Evolutionary conservation across 768 basidiomycete genomes (phyloP).

Genomic region (Lentinula raphanica): DNA sequence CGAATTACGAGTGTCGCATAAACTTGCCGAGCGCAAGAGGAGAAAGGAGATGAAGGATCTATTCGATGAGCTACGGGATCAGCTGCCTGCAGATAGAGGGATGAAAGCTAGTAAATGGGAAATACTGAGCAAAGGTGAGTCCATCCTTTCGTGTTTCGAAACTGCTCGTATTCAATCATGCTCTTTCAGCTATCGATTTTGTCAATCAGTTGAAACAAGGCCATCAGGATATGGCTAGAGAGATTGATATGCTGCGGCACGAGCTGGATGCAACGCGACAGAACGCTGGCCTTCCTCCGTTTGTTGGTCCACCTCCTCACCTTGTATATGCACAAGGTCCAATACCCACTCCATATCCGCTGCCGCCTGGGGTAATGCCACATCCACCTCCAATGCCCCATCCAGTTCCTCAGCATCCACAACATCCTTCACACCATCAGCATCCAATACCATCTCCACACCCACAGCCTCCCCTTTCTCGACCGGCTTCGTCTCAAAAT

Average conservation of each 20-base stretch:
- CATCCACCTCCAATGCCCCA: slow-evolving; percentile 34
- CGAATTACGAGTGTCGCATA: slow-evolving; percentile 92
- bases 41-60: slow-evolving; percentile 99
- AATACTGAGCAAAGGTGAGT: slow-evolving; percentile 89
- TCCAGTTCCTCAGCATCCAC: slow-evolving; percentile 6
- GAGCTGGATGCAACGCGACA: slow-evolving; percentile 65
- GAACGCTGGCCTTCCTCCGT: slow-evolving; percentile 42
- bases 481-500: slow-evolving; percentile 62
- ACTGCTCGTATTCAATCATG: slow-evolving; percentile 6
- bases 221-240: slow-evolving; percentile 72
- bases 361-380: slow-evolving; percentile 40
- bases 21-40: slow-evolving; percentile 93
- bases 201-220: slow-evolving; percentile 72
- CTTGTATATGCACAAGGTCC: slow-evolving; percentile 49
- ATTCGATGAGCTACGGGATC: slow-evolving; percentile 93
- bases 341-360: slow-evolving; percentile 38
- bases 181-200: slow-evolving; percentile 75
- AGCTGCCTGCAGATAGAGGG: slow-evolving; percentile 85
- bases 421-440: slow-evolving; percentile 20
- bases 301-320: slow-evolving; percentile 44
- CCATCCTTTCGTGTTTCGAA: not conserved
- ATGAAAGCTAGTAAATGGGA: slow-evolving; percentile 99
- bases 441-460: slow-evolving; percentile 29
- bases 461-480: slow-evolving; percentile 37
- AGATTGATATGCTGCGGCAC: slow-evolving; percentile 73